Evolutionary conservation across 1,139 yeast species (phyloP), one percentile per base, ranked within the genome.

Genomic region (Candida anutae): DNA sequence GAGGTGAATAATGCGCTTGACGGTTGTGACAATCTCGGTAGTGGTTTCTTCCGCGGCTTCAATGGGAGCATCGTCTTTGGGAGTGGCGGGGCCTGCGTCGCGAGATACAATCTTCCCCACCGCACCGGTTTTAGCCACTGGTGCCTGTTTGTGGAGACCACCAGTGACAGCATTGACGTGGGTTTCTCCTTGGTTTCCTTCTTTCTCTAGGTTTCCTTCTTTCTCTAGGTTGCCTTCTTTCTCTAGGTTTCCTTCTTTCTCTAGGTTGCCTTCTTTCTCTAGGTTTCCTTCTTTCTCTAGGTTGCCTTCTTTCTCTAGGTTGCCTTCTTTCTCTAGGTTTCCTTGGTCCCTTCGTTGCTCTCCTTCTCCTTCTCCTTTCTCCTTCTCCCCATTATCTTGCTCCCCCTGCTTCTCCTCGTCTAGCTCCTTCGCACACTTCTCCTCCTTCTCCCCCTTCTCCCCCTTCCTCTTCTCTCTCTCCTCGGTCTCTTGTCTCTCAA

Each of bases 21-120:
- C 88, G 0, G 96, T 90, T 4, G 82, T 71, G 6, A 88, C 78
- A 22, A 90, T 84, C 45, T 90, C 98, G 36, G 77, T 73, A 42
- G 83, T 82, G 25, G 90, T 66, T 34, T 74, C 69, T 28, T 52
- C 56, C 2, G 57, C 55, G n/a, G 46, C 52, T 21, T 43, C 47
- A 8, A 41, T 38, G 11, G 37, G 30, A 10, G 28, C 13, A 9
- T 33, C 42, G 24, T 12, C 29, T 25, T 16, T 24, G 13, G 15
- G 9, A 9, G 25, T 16, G 3, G 18, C 12, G 21, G 30, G 17
- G 26, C 26, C 9, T 14, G 8, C 8, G 22, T 23, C 12, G 26
- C 27, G 12, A 9, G 16, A 9, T 13, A 5, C 6, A n/a, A 16
- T 9, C 16, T 6, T 6, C 8, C 16, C 9, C 6, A 6, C 9